Base-by-base conservation (phyloP, 2,329 filamentous ascomycete genomes). In the Clarireedia sp. region DNA sequence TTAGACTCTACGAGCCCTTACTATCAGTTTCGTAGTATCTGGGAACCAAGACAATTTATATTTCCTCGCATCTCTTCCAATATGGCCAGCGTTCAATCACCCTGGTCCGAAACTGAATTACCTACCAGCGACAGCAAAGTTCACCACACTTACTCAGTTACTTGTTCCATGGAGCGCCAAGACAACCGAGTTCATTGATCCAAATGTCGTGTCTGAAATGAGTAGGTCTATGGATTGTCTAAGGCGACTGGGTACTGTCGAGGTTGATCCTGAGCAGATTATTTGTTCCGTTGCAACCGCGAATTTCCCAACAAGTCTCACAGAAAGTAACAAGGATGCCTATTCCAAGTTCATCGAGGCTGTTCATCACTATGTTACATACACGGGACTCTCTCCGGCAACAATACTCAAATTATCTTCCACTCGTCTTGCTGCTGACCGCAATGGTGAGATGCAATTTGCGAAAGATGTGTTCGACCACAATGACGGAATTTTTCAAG, bases 381-480 rank as follows among this genome's bases (percentile, higher is more conserved):
- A 26, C 24, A 41, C 19, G 23, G 16, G 26, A 3, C 12, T 16
- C 19, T 37, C 29, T 4, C 10, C n/a, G n/a, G 38, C 16, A 19
- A 41, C 9, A 4, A 19, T 19, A 36, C 24, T 2, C 24, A n/a
- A 21, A n/a, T 17, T 17, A 5, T 10, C 23, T 26, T 14, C 21
- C 48, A 17, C 10, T 19, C 9, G 33, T 51, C 38, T 49, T 56
- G 14, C 63, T 2, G 53, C 61, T 1, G 59, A 68, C 44, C 61
- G 54, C 48, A 52, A 59, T 16, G 19, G 48, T n/a, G 56, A 38
- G 2, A 55, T 68, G 29, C 54, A 49, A 14, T 48, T 45, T 23
- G 29, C 58, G 1, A 51, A 29, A 21, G 57, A 63, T 9, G 38
- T 69, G 5, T 68, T 60, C 23, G 63, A 68, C 33, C 61, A 65